Evolutionary conservation across 176 grass and related monocot genomes (phyloP).

Genomic region (Phyllostachys edulis): DNA sequence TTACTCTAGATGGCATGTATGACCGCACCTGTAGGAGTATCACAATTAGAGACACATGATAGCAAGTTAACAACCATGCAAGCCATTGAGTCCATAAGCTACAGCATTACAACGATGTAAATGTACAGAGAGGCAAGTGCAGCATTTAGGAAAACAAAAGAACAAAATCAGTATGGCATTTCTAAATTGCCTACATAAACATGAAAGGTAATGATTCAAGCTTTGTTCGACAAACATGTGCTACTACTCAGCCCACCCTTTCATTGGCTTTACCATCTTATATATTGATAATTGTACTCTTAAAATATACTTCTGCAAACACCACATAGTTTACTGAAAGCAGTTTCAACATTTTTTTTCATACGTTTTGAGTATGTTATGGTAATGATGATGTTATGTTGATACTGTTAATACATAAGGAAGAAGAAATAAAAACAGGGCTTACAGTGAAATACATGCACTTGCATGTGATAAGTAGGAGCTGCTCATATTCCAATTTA

Average conservation of each 20-base stretch:
- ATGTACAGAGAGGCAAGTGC: too few species aligned
- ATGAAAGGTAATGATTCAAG: not conserved
- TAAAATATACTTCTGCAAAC: not conserved
- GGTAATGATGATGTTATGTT: not conserved
- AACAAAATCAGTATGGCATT: too few species aligned
- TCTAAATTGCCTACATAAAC: not conserved
- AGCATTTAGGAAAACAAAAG: too few species aligned
- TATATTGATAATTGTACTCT: not conserved
- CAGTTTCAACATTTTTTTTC: not conserved
- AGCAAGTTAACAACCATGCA: too few species aligned
- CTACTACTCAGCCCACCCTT: not conserved
- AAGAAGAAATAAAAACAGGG: slow-evolving; percentile 8
- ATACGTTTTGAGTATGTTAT: not conserved
- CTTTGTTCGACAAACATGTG: not conserved
- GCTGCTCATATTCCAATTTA: slow-evolving; percentile 60
- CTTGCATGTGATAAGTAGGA: slow-evolving; percentile 74
- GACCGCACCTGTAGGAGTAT: too few species aligned
- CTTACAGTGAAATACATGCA: slow-evolving; percentile 92
- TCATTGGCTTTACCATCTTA: not conserved
- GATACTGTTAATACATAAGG: slow-evolving; percentile 15
- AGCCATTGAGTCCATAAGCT: too few species aligned
- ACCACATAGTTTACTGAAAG: not conserved
- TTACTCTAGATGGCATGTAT: too few species aligned
- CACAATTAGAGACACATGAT: too few species aligned
- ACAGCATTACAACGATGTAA: too few species aligned